Conservation (phyloP, 2,329 filamentous ascomycete genomes). For the Fusarium setosum region DNA sequence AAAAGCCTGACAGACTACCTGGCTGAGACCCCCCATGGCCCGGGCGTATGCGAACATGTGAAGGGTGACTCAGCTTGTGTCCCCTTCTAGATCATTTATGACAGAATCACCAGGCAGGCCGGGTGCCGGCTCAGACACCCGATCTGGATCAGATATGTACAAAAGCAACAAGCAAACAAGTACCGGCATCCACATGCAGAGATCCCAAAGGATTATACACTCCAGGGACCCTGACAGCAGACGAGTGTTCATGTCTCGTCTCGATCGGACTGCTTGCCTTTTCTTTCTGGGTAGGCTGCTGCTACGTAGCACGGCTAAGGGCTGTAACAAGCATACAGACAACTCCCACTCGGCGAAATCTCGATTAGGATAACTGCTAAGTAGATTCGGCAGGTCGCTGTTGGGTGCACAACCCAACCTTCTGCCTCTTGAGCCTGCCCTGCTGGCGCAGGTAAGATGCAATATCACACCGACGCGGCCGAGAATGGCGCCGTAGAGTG, state of each 20-base stretch:
- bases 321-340: conserved; percentile 7
- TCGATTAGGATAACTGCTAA: conserved; percentile 22
- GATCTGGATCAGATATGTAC: conserved; percentile 34
- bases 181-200: conserved; percentile 37
- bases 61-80: conserved; percentile 3
- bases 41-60: conserved; percentile 22
- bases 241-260: conserved; percentile 10
- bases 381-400: conserved; percentile 5
- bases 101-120: conserved; percentile 13
- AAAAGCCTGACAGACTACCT: background rate
- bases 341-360: conserved; percentile 29
- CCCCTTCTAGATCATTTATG: conserved; percentile 17
- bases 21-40: background rate
- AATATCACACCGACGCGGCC: conserved; percentile 35
- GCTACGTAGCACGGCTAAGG: conserved; percentile 17
- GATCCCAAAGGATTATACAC: conserved; percentile 17
- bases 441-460: conserved; percentile 31
- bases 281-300: background rate
- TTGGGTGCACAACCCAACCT: conserved; percentile 12
- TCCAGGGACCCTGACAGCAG: conserved; percentile 7
- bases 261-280: conserved; percentile 8
- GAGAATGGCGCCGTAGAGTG: conserved; percentile 40
- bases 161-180: conserved; percentile 34
- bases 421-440: conserved; percentile 19
- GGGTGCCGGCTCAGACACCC: conserved; percentile 31